These are phyloP conservation scores for Crucihimalaya himalaica DNA, from an alignment of 345 rosid species.

Conservation along the genomic window DNA sequence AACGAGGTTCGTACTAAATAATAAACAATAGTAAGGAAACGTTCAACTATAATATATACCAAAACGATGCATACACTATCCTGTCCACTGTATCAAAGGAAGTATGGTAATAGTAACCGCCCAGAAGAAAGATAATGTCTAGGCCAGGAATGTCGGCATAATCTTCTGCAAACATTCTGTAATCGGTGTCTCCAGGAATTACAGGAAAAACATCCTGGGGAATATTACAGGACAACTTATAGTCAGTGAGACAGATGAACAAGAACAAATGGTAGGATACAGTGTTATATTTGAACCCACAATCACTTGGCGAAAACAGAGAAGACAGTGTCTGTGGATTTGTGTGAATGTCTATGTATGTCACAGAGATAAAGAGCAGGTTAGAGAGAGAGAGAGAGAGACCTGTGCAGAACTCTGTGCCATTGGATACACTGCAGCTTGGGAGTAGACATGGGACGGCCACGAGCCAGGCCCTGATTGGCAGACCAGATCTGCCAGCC, in stretches of 20 bases:
- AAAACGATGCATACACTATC: constrained; percentile 88
- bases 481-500: constrained; percentile 81
- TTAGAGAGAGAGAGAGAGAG: constrained; percentile 33
- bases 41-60: constrained; percentile 49
- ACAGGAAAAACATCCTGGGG: constrained; percentile 87
- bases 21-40: constrained; percentile 29
- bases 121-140: constrained; percentile 92
- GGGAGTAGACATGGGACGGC: constrained; percentile 83
- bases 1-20: constrained; percentile 40
- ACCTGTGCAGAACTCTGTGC: constrained; percentile 99
- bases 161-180: constrained; percentile 90
- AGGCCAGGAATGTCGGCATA: constrained; percentile 88
- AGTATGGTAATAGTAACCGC: constrained; percentile 99
- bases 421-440: constrained; percentile 89
- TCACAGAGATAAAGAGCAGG: not conserved
- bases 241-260: constrained; percentile 18
- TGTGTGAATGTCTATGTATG: not conserved
- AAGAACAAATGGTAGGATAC: constrained; percentile 3
- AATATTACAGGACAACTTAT: constrained; percentile 9
- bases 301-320: constrained; percentile 6
- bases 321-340: not conserved
- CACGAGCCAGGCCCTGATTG: constrained; percentile 98
- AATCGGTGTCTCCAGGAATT: constrained; percentile 96
- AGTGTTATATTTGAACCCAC: not conserved
- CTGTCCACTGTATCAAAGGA: constrained; percentile 91